Conservation (phyloP, 148 eudicot genomes). For the Polygonum aviculare region DNA sequence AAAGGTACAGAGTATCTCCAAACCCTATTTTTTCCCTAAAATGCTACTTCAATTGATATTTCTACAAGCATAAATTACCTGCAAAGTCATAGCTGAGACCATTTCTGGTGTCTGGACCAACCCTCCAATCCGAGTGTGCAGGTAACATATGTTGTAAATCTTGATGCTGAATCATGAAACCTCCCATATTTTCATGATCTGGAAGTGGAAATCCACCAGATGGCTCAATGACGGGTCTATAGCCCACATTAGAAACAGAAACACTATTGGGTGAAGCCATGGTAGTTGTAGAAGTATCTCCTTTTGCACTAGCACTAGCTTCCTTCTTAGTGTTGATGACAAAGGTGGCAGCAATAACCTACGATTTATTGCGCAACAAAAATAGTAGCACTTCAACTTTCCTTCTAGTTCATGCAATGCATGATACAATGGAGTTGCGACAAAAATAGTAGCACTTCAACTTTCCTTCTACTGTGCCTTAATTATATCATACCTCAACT, state of each 20-base stretch:
- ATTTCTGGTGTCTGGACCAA: conserved; percentile 13
- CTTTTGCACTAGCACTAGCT: conserved; percentile 25
- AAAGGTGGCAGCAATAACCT: conserved; percentile 83
- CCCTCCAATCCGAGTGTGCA: conserved; percentile 25
- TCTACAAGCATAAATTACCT: conserved; percentile 12
- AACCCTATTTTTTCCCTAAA: neutral
- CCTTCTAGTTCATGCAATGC: neutral
- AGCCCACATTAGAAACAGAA: conserved; percentile 36
- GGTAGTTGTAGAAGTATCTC: conserved; percentile 29
- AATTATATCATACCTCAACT: conserved; percentile 47
- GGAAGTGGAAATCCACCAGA: conserved; percentile 26
- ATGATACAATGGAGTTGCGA: neutral
- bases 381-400: neutral
- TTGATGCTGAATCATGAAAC: conserved; percentile 29
- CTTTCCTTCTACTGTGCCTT: neutral
- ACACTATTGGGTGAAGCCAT: conserved; percentile 34
- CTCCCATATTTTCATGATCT: conserved; percentile 24
- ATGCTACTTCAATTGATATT: neutral
- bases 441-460: neutral
- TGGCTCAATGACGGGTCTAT: conserved; percentile 43
- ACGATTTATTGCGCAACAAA: conserved; percentile 3
- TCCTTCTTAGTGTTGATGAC: conserved; percentile 53
- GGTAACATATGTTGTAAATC: conserved; percentile 19
- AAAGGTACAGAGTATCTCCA: too few relatives aligned
- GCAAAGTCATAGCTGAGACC: conserved; percentile 17